These are phyloP conservation scores for Ceratocystis eucalypticola DNA, from an alignment of 2,329 filamentous ascomycete genomes.

Conservation along the genomic window DNA sequence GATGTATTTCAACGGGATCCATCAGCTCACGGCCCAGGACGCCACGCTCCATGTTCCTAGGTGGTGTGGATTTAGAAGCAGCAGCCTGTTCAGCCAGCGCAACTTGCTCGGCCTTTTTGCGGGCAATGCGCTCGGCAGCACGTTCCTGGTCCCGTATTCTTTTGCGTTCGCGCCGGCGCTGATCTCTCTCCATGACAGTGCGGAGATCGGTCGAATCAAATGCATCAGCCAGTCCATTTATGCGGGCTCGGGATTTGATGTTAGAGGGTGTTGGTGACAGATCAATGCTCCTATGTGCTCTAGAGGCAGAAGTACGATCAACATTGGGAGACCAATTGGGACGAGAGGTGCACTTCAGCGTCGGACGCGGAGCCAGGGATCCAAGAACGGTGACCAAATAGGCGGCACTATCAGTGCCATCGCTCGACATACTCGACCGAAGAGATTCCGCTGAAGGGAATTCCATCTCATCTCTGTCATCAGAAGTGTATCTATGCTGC, in stretches of 20 bases:
- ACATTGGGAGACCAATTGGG: slow-evolving; percentile 41
- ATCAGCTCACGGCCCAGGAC: slow-evolving; percentile 20
- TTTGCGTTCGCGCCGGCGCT: slow-evolving; percentile 64
- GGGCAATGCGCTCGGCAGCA: slow-evolving; percentile 35
- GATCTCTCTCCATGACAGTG: slow-evolving; percentile 81
- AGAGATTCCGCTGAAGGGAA: slow-evolving; percentile 60
- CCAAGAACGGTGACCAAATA: slow-evolving; percentile 72
- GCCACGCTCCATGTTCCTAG: slow-evolving; percentile 17
- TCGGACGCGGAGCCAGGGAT: slow-evolving; percentile 73
- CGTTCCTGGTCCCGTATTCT: slow-evolving; percentile 53
- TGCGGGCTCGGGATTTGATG: slow-evolving; percentile 47
- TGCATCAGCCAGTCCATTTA: slow-evolving; percentile 66
- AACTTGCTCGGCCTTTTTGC: slow-evolving; percentile 15
- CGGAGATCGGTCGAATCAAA: slow-evolving; percentile 73
- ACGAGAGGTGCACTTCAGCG: slow-evolving; percentile 58
- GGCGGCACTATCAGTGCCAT: slow-evolving; percentile 54
- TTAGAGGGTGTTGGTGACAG: slow-evolving; percentile 47
- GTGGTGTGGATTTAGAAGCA: background rate
- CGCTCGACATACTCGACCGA: slow-evolving; percentile 61
- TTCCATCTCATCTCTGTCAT: slow-evolving; percentile 39
- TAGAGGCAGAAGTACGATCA: slow-evolving; percentile 34
- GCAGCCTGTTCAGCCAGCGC: slow-evolving; percentile 8
- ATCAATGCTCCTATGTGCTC: slow-evolving; percentile 35
- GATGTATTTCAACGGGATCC: slow-evolving; percentile 15
- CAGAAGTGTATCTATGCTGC: slow-evolving; percentile 34